Evolutionary conservation across 1,284 basidiomycete genomes (phyloP), one percentile per base, ranked within the genome.

Genomic region (Porodaedalea pini): DNA sequence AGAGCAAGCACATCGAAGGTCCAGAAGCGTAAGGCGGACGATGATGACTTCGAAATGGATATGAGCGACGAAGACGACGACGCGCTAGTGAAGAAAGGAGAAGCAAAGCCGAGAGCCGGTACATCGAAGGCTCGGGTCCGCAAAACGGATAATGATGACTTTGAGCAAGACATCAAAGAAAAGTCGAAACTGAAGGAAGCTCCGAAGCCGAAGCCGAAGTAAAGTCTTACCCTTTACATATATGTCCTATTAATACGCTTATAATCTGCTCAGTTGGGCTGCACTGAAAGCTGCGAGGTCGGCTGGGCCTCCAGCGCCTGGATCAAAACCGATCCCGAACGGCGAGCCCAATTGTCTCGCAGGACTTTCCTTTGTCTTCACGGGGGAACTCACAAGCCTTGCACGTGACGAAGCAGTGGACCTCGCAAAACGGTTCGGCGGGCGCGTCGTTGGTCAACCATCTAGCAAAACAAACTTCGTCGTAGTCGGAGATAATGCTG

Each of bases 281-380:
- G 81, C 82, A 0, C 79, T 83, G 29, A 82, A 80, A 57, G 82
- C 83, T 1, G 86, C 87, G 1, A 83, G 83, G 56, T 71, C 80
- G 1, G 82, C 86, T 0, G 90, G 90, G 0, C 94, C 92, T 0
- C 71, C 78, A 1, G 84, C 85, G 4, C 90, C 83, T 5, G 92
- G 93, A 0, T 85, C 87, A 21, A 98, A 97, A 69, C 73, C 82
- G 8, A 82, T 98, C 2, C 97, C 96, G 0, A 79, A 90, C 25
- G 81, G 85, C 62, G 68, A 82, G 51, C 85, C 86, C 0, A 87
- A 95, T 65, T 94, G 91, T 68, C 78, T 99, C 2, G 81, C 86
- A 0, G 95, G 95, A 0, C 77, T 99, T 23, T 82, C 93, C 0
- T 89, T 99, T 64, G 97, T 99, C 23, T 99, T 99, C 64, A 97